These are phyloP conservation scores for Neophaeococcomyces aloes DNA, from an alignment of 2,329 filamentous ascomycete genomes.

Conservation along the genomic window DNA sequence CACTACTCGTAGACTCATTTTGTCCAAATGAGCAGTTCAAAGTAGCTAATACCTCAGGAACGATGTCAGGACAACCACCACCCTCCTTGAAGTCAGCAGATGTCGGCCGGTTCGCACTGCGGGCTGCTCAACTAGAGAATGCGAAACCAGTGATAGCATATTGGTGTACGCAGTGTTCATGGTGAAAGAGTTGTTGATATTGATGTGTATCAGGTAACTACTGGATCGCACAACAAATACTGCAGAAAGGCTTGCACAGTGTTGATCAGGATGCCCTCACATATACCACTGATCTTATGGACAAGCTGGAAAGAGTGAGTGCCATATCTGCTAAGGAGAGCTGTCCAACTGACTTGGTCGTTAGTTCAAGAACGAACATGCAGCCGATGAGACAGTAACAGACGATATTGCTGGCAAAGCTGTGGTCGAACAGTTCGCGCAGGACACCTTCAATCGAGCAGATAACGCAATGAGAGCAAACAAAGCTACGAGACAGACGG, in stretches of 20 bases:
- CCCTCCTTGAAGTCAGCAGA: slow-evolving; percentile 67
- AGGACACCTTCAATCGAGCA: slow-evolving; percentile 76
- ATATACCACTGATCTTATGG: slow-evolving; percentile 78
- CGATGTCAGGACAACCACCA: slow-evolving; percentile 64
- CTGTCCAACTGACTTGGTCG: not conserved
- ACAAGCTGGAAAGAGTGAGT: slow-evolving; percentile 69
- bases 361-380: slow-evolving; percentile 60
- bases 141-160: slow-evolving; percentile 84
- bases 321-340: slow-evolving; percentile 1
- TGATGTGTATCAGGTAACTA: slow-evolving; percentile 56
- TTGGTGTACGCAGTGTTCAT: slow-evolving; percentile 60
- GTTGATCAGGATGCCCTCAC: slow-evolving; percentile 64
- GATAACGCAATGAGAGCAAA: slow-evolving; percentile 72
- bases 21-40: too few relatives aligned
- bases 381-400: slow-evolving; percentile 67
- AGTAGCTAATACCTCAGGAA: not conserved
- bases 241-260: slow-evolving; percentile 68
- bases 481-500: slow-evolving; percentile 81
- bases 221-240: slow-evolving; percentile 85
- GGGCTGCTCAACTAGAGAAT: slow-evolving; percentile 72
- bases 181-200: too few relatives aligned
- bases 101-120: slow-evolving; percentile 70
- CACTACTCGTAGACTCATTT: too few relatives aligned
- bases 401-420: slow-evolving; percentile 81
- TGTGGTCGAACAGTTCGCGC: slow-evolving; percentile 87